These are phyloP conservation scores for Arabidopsis suecica DNA, from an alignment of 345 rosid species.

Conservation along the genomic window DNA sequence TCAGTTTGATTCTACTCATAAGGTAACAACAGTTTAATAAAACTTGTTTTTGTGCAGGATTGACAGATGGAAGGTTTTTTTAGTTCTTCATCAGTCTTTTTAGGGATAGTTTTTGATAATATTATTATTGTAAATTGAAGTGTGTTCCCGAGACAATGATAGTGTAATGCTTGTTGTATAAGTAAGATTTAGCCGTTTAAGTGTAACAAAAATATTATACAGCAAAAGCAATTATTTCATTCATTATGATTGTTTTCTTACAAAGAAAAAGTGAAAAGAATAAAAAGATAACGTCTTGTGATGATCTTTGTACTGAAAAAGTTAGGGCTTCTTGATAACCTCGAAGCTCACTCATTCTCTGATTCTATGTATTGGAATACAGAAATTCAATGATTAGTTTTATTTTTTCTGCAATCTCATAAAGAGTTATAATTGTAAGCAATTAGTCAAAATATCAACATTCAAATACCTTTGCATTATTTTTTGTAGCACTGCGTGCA, in stretches of 20 bases:
- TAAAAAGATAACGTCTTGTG: conserved; percentile 35
- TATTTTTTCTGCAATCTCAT: no score
- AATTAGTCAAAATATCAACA: background rate
- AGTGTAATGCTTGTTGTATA: conserved; percentile 29
- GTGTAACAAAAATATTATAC: conserved; percentile 31
- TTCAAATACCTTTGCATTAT: conserved; percentile 2
- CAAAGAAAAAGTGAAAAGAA: conserved; percentile 31
- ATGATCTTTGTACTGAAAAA: conserved; percentile 39
- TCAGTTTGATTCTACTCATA: background rate
- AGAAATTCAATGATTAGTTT: conserved; percentile 10
- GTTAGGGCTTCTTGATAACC: conserved; percentile 27
- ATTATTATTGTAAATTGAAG: conserved; percentile 8
- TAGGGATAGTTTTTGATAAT: conserved; percentile 47
- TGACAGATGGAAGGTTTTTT: conserved; percentile 49
- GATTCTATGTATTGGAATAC: conserved; percentile 3
- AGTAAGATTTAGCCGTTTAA: conserved; percentile 31
- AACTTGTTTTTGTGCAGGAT: conserved; percentile 39
- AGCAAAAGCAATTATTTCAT: conserved; percentile 29
- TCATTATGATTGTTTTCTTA: conserved; percentile 21
- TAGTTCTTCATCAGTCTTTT: conserved; percentile 53
- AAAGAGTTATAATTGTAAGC: no score
- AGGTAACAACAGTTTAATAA: conserved; percentile 22
- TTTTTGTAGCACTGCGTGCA: conserved; percentile 5
- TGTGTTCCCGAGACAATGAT: conserved; percentile 41
- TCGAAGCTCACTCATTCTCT: conserved; percentile 42